Evolutionary conservation across 2,329 filamentous ascomycete species (phyloP).

Genomic region (Cytospora leucostoma): DNA sequence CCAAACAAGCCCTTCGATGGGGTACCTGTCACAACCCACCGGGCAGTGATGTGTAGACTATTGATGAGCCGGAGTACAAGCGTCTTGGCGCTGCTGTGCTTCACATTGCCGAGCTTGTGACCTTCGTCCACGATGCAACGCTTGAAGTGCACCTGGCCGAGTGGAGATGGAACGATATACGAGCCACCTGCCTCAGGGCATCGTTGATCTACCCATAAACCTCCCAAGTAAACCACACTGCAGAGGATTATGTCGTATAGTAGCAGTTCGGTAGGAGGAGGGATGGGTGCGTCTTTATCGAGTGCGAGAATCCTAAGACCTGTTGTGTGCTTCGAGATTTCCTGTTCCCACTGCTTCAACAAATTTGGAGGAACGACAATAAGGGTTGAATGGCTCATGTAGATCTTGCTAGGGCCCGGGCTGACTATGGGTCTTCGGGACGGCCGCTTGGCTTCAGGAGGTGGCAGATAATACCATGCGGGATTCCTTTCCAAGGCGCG

Average conservation of each 20-base stretch:
- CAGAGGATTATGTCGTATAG: constrained; percentile 78
- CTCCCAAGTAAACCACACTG: constrained; percentile 72
- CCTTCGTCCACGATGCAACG: constrained; percentile 92
- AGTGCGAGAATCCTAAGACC: constrained; percentile 67
- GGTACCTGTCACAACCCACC: constrained; percentile 90
- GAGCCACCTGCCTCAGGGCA: constrained; percentile 36
- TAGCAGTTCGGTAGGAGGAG: constrained; percentile 54
- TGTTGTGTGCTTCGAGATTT: constrained; percentile 76
- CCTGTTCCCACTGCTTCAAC: constrained; percentile 78
- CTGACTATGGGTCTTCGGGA: constrained; percentile 39
- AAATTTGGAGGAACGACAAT: constrained; percentile 83
- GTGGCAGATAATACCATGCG: constrained; percentile 59
- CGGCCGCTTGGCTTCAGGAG: constrained; percentile 43
- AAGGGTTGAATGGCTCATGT: constrained; percentile 69
- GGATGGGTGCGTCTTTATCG: constrained; percentile 40
- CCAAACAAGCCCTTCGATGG: constrained; percentile 83
- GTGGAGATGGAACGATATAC: constrained; percentile 52
- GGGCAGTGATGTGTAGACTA: constrained; percentile 63
- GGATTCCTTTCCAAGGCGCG: constrained; percentile 58
- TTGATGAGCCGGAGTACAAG: constrained; percentile 55
- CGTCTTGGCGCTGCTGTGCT: constrained; percentile 52
- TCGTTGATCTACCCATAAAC: constrained; percentile 51
- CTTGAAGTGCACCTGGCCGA: constrained; percentile 78
- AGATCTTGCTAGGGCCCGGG: constrained; percentile 51
- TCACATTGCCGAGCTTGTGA: constrained; percentile 74